phyloP scores from a whole-genome alignment of 345 rosid species.

The Populus simonii region DNA sequence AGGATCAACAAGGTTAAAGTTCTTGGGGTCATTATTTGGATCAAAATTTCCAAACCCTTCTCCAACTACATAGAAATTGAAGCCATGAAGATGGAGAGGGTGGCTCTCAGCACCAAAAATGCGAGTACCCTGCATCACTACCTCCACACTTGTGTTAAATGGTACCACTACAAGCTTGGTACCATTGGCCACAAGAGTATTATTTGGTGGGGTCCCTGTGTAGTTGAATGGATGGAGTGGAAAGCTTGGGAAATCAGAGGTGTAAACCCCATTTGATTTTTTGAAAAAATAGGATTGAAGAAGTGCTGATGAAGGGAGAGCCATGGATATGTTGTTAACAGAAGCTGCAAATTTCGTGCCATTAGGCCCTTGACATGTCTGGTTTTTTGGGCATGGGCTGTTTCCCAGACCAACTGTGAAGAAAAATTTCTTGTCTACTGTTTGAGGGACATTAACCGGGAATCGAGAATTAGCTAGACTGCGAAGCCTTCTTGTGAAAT shows the following conservation, averaged over 20 bases:
- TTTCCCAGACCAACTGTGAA: constrained; percentile 66
- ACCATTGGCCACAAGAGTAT: constrained; percentile 48
- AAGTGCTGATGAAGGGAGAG: constrained; percentile 49
- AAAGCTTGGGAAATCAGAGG: constrained; percentile 49
- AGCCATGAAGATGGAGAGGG: constrained; percentile 79
- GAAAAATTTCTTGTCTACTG: constrained; percentile 40
- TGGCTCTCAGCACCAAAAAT: constrained; percentile 71
- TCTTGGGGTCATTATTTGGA: constrained; percentile 47
- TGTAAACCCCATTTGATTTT: constrained; percentile 47
- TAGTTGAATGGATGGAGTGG: constrained; percentile 60
- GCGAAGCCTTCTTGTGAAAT: constrained; percentile 45
- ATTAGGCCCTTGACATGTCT: constrained; percentile 73
- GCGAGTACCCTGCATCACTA: constrained; percentile 76
- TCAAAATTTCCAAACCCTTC: constrained; percentile 77
- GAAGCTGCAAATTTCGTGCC: constrained; percentile 66
- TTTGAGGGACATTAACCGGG: constrained; percentile 61
- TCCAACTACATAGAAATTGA: constrained; percentile 65
- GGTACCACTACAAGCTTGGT: constrained; percentile 56
- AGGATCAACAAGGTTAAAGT: constrained; percentile 67
- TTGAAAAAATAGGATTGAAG: constrained; percentile 53
- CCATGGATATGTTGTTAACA: constrained; percentile 59
- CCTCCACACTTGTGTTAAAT: constrained; percentile 58
- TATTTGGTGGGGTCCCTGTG: constrained; percentile 71
- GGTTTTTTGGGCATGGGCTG: constrained; percentile 59
- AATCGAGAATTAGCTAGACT: constrained; percentile 48